phyloP scores from a whole-genome alignment of 805 yeast species.

The Wickerhamiella musiphila region DNA sequence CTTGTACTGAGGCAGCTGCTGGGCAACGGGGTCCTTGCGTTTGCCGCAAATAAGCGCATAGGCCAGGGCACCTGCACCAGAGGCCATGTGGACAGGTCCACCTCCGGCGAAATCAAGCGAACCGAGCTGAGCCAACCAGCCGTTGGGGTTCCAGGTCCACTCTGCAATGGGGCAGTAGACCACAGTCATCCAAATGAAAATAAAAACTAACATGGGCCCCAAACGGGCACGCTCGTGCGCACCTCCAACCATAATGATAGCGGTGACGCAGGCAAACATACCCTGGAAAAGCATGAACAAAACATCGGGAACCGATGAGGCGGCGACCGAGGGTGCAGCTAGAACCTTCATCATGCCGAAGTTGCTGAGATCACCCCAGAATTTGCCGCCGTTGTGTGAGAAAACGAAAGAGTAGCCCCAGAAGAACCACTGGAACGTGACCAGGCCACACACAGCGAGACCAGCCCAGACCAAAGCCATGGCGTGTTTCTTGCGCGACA shows the following conservation, averaged over 20 bases:
- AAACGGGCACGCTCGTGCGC: slow-evolving; percentile 94
- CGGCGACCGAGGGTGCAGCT: slow-evolving; percentile 56
- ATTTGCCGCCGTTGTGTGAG: slow-evolving; percentile 47
- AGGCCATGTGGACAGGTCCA: slow-evolving; percentile 90
- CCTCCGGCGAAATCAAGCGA: slow-evolving; percentile 96
- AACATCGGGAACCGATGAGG: slow-evolving; percentile 62
- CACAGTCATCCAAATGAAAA: slow-evolving; percentile 85
- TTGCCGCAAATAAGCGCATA: slow-evolving; percentile 85
- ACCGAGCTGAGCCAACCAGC: slow-evolving; percentile 76
- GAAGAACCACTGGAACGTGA: slow-evolving; percentile 91
- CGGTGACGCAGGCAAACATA: slow-evolving; percentile 90
- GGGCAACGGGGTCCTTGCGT: slow-evolving; percentile 60
- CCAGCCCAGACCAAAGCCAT: slow-evolving; percentile 87
- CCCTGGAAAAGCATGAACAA: slow-evolving; percentile 86
- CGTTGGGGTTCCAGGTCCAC: slow-evolving; percentile 94
- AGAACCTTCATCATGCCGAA: slow-evolving; percentile 68
- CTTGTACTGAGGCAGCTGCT: slow-evolving; percentile 63
- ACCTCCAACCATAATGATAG: slow-evolving; percentile 90
- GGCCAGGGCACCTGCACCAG: slow-evolving; percentile 90
- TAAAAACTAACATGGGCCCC: slow-evolving; percentile 90
- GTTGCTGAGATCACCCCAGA: slow-evolving; percentile 67
- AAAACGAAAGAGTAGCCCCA: slow-evolving; percentile 94
- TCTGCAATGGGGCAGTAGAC: slow-evolving; percentile 93
- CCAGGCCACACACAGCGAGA: slow-evolving; percentile 67
- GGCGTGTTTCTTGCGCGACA: slow-evolving; percentile 92